Percentiles rank a stretch among this genome's conserved stretches.
These are phyloP conservation scores for Cytospora piceicola DNA, from an alignment of 2,329 filamentous ascomycete species.

Conservation along the genomic window DNA sequence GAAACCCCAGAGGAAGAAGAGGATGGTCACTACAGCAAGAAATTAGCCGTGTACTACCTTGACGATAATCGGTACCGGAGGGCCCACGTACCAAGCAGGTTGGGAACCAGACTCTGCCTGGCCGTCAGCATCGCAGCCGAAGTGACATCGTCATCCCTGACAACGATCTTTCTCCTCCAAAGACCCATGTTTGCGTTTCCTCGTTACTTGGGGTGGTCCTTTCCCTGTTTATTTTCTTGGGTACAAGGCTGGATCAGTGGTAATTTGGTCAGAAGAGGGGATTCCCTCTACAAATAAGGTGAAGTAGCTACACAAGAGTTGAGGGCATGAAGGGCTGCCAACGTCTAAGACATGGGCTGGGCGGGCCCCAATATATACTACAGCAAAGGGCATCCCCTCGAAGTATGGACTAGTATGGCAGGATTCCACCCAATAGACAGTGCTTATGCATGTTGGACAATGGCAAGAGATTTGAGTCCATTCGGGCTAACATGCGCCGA, in stretches of 20 bases:
- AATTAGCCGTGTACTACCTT: not conserved
- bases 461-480: not conserved
- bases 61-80: not conserved
- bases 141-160: constrained; percentile 41
- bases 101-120: constrained; percentile 42
- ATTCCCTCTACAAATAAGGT: not conserved
- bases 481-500: not conserved
- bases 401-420: not conserved
- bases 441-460: not conserved
- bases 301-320: not conserved
- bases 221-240: not conserved
- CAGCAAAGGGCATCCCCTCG: not conserved
- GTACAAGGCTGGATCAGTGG: not conserved
- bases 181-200: constrained; percentile 34
- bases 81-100: constrained; percentile 33
- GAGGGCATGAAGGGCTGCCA: not conserved
- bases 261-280: not conserved
- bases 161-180: constrained; percentile 40
- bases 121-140: constrained; percentile 40
- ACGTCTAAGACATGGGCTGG: not conserved
- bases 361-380: not conserved
- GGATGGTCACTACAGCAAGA: constrained; percentile 37
- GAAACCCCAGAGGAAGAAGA: constrained; percentile 45
- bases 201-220: not conserved
- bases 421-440: not conserved